Base-by-base conservation (phyloP, 202 grass and related monocot species). In the Brachypodium distachyon region DNA sequence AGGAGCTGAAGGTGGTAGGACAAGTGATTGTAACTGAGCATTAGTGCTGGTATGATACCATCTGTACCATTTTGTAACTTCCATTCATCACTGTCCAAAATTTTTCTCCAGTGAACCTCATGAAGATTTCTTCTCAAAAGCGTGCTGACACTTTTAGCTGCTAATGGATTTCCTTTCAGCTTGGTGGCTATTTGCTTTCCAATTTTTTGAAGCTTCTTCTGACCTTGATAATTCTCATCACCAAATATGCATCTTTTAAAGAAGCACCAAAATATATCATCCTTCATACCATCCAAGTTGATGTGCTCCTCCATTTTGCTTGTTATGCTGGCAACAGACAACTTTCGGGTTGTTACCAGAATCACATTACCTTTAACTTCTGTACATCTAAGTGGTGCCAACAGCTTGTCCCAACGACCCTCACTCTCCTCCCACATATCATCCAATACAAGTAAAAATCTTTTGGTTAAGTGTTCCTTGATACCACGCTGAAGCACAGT, bases 21-120 rank as follows among this genome's bases (percentile, higher is more conserved):
- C 32, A 93, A 36, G 65, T 85, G 78, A 77, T 89, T 87, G 66
- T 87, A 93, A 77, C 86, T 90, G 67, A 93, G 76, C 78, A 7
- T 89, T 11, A 93, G 90, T 70, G 86, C 81, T 16, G 83, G 76
- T 17, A 93, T 73, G 40, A 89, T 87, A 57, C 79, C 61, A 61
- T 84, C 77, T 0, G 3, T 16, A 3, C 16, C 29, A 44, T 60
- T 68, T 13, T 71, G 46, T 16, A 70, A 9, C 46, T 56, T 92
- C 81, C 89, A 91, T 47, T 80, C 77, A 69, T 82, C 79, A 1
- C 77, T 67, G 17, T 81, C 69, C 64, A 70, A 55, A 56, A 91
- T 84, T 52, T 55, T 71, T 51, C 37, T 51, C 89, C 89, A 91
- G 59, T 74, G 29, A 70, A 1, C 3, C 57, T 53, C 53, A 33